phyloP scores from a whole-genome alignment of 805 yeast species.

The Starmerella floris region DNA sequence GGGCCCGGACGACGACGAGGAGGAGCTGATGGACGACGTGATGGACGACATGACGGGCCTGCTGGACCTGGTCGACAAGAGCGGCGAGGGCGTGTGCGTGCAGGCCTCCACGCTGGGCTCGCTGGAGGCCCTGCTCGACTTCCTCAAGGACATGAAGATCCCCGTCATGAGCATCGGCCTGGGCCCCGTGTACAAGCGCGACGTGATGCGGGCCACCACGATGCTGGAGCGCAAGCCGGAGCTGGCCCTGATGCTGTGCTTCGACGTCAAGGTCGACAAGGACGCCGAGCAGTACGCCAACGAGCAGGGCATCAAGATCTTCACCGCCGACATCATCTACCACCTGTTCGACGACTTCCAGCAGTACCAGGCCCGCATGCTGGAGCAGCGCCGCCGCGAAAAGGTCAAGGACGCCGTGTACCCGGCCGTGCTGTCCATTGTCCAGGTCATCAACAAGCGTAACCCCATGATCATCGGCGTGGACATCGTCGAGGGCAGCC shows the following conservation, averaged over 20 bases:
- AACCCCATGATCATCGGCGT: constrained; percentile 99
- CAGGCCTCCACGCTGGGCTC: constrained; percentile 99
- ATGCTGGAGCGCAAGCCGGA: constrained; percentile 96
- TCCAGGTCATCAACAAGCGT: constrained; percentile 95
- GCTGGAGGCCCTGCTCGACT: constrained; percentile 88
- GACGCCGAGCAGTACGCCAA: constrained; percentile 98
- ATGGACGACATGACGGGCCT: constrained; percentile 96
- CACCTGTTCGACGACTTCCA: constrained; percentile 92
- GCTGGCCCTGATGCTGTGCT: constrained; percentile 94
- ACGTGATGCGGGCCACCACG: constrained; percentile 92
- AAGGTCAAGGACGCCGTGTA: constrained; percentile 77
- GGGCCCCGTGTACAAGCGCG: constrained; percentile 97
- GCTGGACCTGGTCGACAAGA: constrained; percentile 83
- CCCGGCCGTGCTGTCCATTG: constrained; percentile 89
- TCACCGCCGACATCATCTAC: constrained; percentile 92
- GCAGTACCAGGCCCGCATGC: constrained; percentile 73
- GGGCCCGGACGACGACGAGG: constrained; percentile 96
- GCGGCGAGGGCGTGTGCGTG: constrained; percentile 95
- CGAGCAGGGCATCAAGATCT: constrained; percentile 80
- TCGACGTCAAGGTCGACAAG: constrained; percentile 91
- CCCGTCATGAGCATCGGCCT: constrained; percentile 97
- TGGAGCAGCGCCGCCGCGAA: constrained; percentile 83
- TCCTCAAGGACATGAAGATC: constrained; percentile 95
- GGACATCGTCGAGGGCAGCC: constrained; percentile 82
- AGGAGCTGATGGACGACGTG: constrained; percentile 91